Base-by-base conservation (phyloP, 2,329 filamentous ascomycete species). In the Raffaelea arxii region DNA sequence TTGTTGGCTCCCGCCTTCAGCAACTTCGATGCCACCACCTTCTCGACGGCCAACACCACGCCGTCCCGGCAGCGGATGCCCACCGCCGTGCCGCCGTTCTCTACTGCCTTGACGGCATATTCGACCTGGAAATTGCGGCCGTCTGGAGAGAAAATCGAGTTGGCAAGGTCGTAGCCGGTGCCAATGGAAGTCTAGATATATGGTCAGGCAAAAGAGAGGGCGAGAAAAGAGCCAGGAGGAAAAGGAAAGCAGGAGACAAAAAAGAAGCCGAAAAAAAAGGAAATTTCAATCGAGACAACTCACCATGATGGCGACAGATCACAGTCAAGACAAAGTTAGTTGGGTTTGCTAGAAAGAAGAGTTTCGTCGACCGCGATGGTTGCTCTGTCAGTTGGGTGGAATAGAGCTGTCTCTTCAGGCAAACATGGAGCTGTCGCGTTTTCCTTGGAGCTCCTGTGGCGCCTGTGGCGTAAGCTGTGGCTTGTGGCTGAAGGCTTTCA, bases 101-200 rank as follows among this genome's bases (percentile, higher is more conserved):
- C 92, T 53, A 98, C 92, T 47, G 92, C 92, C 76, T 98, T 98
- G 58, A 94, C 85, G 56, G 92, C 92, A 67, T 98, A 98, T 77
- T 98, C 92, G 67, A 94, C 88, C 71, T 98, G 92, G 69, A 98
- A 98, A 69, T 98, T 98, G 59, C 92, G 86, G 64, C 92, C 92
- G 72, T 98, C 92, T 56, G 92, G 92, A 42, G 92, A 97, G 77
- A 97, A 98, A 74, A 97, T 94, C 62, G 92, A 97, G 79, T 98
- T 98, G 66, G 88, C 88, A 61, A 98, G 84, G 80, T 98, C 92
- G 74, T 98, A 98, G 63, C 92, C 92, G 61, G 92, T 98, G 65
- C 92, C 92, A 85, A 98, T 98, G 64, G 92, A 98, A 62, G 92
- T 98, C 92, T 98, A 57, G 7, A 30, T 6, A 4, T 10, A 27